Evolutionary conservation across 2,329 filamentous ascomycete species (phyloP).

Genomic region (Volutella citrinella): DNA sequence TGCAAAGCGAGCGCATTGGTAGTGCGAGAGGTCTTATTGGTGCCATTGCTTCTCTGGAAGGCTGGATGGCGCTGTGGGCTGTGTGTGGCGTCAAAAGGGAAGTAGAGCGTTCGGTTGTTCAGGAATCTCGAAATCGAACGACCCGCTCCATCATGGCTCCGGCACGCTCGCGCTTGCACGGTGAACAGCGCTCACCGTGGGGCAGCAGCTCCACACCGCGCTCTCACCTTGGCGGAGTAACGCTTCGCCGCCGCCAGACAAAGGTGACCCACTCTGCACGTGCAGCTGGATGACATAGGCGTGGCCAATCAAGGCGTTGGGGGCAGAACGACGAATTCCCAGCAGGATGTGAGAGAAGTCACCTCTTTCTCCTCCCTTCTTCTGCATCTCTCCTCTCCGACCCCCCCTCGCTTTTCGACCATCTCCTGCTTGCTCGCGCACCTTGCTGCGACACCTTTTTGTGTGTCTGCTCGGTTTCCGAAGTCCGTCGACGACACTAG

Average conservation of each 20-base stretch:
- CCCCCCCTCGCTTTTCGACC: constrained; percentile 8
- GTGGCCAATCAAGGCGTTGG: constrained; percentile 21
- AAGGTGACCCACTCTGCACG: constrained; percentile 20
- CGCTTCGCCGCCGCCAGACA: constrained; percentile 16
- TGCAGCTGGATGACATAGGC: constrained; percentile 23
- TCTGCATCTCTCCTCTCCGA: constrained; percentile 13
- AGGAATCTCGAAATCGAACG: constrained; percentile 19
- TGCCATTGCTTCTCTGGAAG: no score
- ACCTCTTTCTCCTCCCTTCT: constrained; percentile 13
- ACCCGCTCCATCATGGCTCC: constrained; percentile 14
- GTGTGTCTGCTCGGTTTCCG: no score
- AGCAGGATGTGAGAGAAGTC: constrained; percentile 18
- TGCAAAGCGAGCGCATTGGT: constrained; percentile 15
- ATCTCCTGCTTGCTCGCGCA: constrained; percentile 8
- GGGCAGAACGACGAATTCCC: constrained; percentile 20
- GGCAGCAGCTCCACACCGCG: no score
- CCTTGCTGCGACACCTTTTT: no score
- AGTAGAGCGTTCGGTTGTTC: background rate
- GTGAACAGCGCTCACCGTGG: constrained; percentile 10
- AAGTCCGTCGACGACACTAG: no score
- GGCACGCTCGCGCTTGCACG: constrained; percentile 15
- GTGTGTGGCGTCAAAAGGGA: no score
- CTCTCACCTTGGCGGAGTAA: constrained; percentile 26
- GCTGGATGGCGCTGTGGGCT: no score
- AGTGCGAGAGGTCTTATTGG: constrained; percentile 15